Evolutionary conservation across 2,329 filamentous ascomycete genomes (phyloP).

Genomic region (Parafenestella ontariensis): DNA sequence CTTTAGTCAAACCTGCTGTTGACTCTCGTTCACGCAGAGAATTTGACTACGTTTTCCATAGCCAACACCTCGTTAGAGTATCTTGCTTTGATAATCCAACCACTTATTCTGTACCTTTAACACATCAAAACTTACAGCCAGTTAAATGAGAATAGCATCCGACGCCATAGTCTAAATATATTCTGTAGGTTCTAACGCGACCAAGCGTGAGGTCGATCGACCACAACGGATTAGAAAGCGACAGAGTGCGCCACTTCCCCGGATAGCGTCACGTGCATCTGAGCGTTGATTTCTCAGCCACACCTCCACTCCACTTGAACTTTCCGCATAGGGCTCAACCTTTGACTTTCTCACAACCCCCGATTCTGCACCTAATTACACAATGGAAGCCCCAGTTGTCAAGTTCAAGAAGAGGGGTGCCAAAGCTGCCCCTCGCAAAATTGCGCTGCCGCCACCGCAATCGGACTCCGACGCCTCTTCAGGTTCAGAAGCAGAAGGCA

Average conservation of each 20-base stretch:
- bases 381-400: conserved; percentile 60
- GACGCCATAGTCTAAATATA: neutral
- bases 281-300: conserved; percentile 29
- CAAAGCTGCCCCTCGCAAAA: conserved; percentile 82
- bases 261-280: conserved; percentile 13
- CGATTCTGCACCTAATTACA: conserved; percentile 24
- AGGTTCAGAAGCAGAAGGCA: conserved; percentile 75
- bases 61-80: too few relatives aligned
- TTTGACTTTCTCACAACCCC: neutral
- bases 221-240: neutral
- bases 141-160: neutral
- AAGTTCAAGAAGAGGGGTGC: conserved; percentile 86
- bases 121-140: neutral
- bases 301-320: conserved; percentile 31
- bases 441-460: conserved; percentile 76
- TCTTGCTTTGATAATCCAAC: too few relatives aligned
- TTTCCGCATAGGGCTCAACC: conserved; percentile 14
- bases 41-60: neutral
- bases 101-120: too few relatives aligned
- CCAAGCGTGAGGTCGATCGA: neutral
- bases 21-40: neutral
- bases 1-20: neutral
- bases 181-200: neutral
- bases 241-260: conserved; percentile 18
- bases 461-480: conserved; percentile 65